Conservation (phyloP, 305 asterid genomes). For the Petunia hybrid region DNA sequence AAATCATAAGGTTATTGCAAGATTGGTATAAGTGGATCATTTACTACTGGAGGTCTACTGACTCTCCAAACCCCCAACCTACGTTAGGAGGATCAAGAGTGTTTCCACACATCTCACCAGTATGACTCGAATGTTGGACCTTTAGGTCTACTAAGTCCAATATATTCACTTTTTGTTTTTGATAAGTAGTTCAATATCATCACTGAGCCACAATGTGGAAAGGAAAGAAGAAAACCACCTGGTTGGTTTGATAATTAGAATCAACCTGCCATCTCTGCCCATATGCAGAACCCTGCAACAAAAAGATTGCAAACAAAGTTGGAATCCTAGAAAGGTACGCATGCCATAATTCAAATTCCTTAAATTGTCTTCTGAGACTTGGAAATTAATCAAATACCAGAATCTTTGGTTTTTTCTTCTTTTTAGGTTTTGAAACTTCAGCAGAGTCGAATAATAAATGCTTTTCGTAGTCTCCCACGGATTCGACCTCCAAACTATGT, state of each 20-base stretch:
- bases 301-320: slow-evolving; percentile 28
- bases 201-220: not conserved
- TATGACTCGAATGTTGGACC: too few species aligned
- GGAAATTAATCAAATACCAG: slow-evolving; percentile 52
- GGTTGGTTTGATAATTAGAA: slow-evolving; percentile 67
- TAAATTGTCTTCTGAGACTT: slow-evolving; percentile 4
- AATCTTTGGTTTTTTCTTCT: slow-evolving; percentile 81
- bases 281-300: slow-evolving; percentile 59
- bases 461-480: slow-evolving; percentile 67
- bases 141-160: too few species aligned
- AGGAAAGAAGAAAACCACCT: slow-evolving; percentile 53
- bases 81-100: too few species aligned
- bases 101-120: too few species aligned
- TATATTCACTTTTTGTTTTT: too few species aligned
- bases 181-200: too few species aligned
- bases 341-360: slow-evolving; percentile 24
- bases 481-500: slow-evolving; percentile 73
- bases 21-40: slow-evolving; percentile 1
- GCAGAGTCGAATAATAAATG: slow-evolving; percentile 59
- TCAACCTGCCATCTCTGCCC: slow-evolving; percentile 81
- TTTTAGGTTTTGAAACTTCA: slow-evolving; percentile 85
- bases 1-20: not conserved
- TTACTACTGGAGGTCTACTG: slow-evolving; percentile 13
- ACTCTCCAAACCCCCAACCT: too few species aligned
- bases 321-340: slow-evolving; percentile 24